Base-by-base conservation (phyloP, 2,329 filamentous ascomycete genomes). In the Xylaria sp. region DNA sequence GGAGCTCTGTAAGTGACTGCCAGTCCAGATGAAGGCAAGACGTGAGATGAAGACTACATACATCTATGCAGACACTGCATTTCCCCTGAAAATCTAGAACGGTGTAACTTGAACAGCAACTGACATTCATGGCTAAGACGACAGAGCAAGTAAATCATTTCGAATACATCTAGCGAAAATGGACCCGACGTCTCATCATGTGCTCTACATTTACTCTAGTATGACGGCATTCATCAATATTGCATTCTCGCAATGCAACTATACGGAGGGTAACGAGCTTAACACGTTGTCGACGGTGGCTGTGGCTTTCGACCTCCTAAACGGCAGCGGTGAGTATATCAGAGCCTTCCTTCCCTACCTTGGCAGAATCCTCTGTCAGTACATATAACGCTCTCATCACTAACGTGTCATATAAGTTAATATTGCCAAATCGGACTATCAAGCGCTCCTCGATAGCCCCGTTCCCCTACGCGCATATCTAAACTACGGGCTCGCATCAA, bases 141-240 rank as follows among this genome's bases (percentile, higher is more conserved):
- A 74, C 58, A 64, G 64, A 53, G 72, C 74, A 14, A 74, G 74
- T 56, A 68, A 63, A 25, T 70, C 71, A 3, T 76, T 78, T 64
- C 74, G 75, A 11, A 59, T 49, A 2, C 67, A 72, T 2, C 58
- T 79, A 12, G 57, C 56, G 17, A 69, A 66, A 35, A 71, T 77
- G 56, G 72, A 71, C n/a, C 54, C 60, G 6, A 68, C 73, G 0
- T 75, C 73, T 17, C 67, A 70, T 57, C 69, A 71, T 46, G 50
- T 72, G 46, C 56, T 76, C 21, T 76, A 75, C 66, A 72, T 75
- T 47, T 73, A 72, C 61, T 74, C 73, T 4, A 67, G 69, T 33
- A 64, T 75, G 58, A 67, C 73, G 25, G 67, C 71, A 8, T 67
- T 71, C 33, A 69, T 72, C 45, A 72, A 75, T 21, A 64, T 75